phyloP scores from a whole-genome alignment of 139 green algal species.

The Pleodorina starrii region DNA sequence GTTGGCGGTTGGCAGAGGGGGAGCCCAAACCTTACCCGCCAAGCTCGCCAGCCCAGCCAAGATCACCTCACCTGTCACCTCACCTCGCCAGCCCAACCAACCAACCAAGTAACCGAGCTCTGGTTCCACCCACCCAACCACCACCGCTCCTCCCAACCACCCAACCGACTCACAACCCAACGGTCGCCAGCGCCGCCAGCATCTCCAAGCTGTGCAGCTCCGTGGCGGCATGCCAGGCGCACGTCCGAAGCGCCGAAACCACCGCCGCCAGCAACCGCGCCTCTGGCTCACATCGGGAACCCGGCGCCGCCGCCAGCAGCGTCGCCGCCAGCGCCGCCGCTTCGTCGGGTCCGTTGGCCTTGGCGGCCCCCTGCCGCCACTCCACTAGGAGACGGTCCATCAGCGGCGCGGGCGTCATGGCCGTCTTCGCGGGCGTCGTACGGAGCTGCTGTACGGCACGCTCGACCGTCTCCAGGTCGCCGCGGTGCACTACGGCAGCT shows the following conservation, averaged over 20 bases:
- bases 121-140: too few relatives aligned
- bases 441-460: background rate
- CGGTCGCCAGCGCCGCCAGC: background rate
- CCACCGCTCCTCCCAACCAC: background rate
- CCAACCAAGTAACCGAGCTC: too few relatives aligned
- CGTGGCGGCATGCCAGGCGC: constrained; percentile 6
- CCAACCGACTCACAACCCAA: background rate
- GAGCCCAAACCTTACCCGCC: too few relatives aligned
- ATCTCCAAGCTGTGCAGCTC: background rate
- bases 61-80: too few relatives aligned
- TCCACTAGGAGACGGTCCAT: background rate
- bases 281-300: background rate
- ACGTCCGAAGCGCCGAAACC: background rate
- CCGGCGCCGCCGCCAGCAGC: background rate
- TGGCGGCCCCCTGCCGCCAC: background rate
- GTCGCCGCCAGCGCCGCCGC: background rate
- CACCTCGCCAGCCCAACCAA: too few relatives aligned
- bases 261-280: background rate
- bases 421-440: background rate
- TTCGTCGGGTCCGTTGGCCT: background rate
- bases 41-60: too few relatives aligned
- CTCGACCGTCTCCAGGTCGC: background rate
- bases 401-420: background rate
- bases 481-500: background rate
- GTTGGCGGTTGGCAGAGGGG: too few relatives aligned